Base-by-base conservation (phyloP, 257 asterid genomes). In the Avicennia marina region DNA sequence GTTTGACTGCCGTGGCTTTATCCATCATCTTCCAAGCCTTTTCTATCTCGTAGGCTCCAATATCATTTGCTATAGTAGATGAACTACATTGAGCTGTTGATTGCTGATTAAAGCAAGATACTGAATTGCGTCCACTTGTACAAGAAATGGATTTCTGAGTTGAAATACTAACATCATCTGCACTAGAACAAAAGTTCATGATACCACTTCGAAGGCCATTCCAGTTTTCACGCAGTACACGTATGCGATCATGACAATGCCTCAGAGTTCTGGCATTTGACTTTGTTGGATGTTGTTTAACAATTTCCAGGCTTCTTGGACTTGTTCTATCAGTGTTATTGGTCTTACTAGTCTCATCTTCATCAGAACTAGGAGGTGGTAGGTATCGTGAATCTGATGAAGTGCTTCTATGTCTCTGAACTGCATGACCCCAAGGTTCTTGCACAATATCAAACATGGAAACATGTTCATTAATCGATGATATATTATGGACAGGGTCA, bases 11-110 rank as follows among this genome's bases (percentile, higher is more conserved):
- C 75, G 76, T 86, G 6, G 95, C 94, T 64, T 74, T 75, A 51
- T 66, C 68, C 75, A 81, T 33, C 93, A 86, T 83, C 69, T 75
- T 76, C 90, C 95, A 86, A 19, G 90, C 95, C 65, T 67, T 81
- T 50, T 67, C 70, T 67, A 81, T 76, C 64, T 73, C 85, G 39
- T 24, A 29, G 34, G 72, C 57, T 40, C 51, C 49, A 48, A 27
- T 50, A 53, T 46, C 65, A 31, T 46, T 54, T 42, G 49, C 48
- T n/a, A 61, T 13, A 52, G 22, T 56, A 24, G 67, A 66, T 69
- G 75, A 60, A 56, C 68, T 50, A 68, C 60, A 57, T 29, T 60
- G 65, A 62, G 65, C 54, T 21, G 53, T 50, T 50, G 67, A 57
- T 46, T 31, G 70, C 63, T 63, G 73, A 52, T 51, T 66, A 34